Conservation (phyloP, 1,139 yeast genomes). For the Kodamaea anthophila region DNA sequence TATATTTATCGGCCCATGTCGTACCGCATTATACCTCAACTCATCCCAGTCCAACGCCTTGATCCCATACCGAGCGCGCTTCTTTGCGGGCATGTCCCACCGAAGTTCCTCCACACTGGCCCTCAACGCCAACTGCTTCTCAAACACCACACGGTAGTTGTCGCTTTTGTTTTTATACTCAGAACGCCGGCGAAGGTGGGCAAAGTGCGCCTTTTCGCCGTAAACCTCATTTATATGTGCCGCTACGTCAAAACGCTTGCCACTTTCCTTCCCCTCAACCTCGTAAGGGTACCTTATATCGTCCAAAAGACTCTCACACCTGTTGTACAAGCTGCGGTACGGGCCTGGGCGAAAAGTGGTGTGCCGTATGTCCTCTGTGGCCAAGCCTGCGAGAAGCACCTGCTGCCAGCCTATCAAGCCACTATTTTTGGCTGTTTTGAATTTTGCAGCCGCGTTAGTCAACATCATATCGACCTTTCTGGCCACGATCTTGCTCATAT, state of each 20-base stretch:
- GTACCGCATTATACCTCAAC: conserved; percentile 6
- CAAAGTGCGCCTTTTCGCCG: conserved; percentile 1
- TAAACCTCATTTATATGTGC: conserved; percentile 10
- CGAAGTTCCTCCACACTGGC: conserved; percentile 5
- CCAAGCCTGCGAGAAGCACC: conserved; percentile 19
- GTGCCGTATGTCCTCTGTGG: conserved; percentile 14
- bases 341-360: conserved; percentile 8
- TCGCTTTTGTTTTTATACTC: conserved; percentile 3
- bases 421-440: conserved; percentile 9
- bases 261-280: conserved; percentile 12
- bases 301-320: conserved; percentile 20
- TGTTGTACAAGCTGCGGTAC: conserved; percentile 13
- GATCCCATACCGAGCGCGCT: background rate
- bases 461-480: conserved; percentile 15
- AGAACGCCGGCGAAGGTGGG: conserved; percentile 5
- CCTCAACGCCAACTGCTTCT: conserved; percentile 9
- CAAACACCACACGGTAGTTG: conserved; percentile 7
- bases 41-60: conserved; percentile 5
- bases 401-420: conserved; percentile 23
- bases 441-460: conserved; percentile 7
- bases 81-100: conserved; percentile 7
- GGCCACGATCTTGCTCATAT: conserved; percentile 19
- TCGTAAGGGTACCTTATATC: conserved; percentile 19
- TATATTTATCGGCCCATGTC: conserved; percentile 7
- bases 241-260: conserved; percentile 13